phyloP scores from a whole-genome alignment of 768 basidiomycete species.

The Rhizopogon sp. region DNA sequence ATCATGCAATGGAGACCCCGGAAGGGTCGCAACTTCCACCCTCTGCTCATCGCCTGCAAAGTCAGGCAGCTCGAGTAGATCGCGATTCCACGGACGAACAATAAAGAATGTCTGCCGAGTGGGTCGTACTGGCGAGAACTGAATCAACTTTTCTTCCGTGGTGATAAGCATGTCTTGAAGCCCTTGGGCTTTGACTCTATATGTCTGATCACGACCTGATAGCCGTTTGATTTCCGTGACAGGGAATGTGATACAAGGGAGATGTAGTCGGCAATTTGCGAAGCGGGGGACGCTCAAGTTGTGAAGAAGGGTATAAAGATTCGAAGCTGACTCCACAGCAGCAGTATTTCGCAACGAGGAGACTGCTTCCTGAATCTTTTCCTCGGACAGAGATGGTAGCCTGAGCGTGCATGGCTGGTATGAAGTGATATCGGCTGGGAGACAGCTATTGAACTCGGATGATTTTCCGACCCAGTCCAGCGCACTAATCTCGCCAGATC shows the following conservation, averaged over 20 bases:
- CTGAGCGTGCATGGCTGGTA: background rate
- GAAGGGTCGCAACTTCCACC: background rate
- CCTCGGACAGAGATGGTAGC: background rate
- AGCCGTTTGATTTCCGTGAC: background rate
- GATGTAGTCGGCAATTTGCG: background rate
- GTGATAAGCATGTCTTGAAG: background rate
- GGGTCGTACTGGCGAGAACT: background rate
- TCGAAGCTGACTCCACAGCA: background rate
- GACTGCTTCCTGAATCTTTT: background rate
- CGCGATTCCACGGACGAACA: background rate
- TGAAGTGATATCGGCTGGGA: background rate
- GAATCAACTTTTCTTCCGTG: background rate
- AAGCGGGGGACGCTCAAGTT: background rate
- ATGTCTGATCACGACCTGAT: background rate
- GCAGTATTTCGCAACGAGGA: background rate
- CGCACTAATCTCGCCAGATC: background rate
- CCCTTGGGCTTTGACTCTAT: background rate
- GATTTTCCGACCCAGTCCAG: conserved; percentile 1
- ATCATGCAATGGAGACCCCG: background rate
- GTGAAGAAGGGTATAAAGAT: background rate
- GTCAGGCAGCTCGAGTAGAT: background rate
- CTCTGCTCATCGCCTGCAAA: background rate
- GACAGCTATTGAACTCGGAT: background rate
- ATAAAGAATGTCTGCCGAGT: background rate
- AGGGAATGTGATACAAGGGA: background rate